phyloP scores from a whole-genome alignment of 2,329 filamentous ascomycete species.

The Ophiostoma sp. region DNA sequence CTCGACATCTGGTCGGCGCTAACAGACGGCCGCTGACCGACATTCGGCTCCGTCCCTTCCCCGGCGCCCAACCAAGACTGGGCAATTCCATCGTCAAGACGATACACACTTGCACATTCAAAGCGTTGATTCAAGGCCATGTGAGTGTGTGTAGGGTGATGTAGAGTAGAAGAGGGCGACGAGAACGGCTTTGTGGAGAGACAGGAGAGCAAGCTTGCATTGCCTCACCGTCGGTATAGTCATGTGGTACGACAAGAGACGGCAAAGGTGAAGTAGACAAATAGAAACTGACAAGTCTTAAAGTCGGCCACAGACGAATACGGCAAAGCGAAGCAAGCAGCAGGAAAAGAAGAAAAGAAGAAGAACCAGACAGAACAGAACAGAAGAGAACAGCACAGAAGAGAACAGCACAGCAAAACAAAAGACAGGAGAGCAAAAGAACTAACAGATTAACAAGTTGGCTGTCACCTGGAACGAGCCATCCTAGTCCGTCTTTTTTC shows the following conservation, averaged over 20 bases:
- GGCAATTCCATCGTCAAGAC: not conserved
- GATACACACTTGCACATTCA: not conserved
- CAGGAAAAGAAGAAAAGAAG: not conserved
- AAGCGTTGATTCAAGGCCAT: not conserved
- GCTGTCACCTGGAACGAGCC: not conserved
- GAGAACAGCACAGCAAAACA: not conserved
- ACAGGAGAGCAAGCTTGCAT: not conserved
- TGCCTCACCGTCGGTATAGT: slow-evolving; percentile 7
- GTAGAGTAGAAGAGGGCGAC: not conserved
- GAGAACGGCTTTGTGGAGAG: not conserved
- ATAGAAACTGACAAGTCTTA: slow-evolving; percentile 1
- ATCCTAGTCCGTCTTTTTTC: not conserved
- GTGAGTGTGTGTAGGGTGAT: slow-evolving; percentile 5
- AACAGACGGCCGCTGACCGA: not conserved
- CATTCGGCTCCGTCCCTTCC: not conserved
- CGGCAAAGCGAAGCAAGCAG: not conserved
- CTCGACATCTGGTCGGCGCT: not conserved
- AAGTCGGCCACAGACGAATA: slow-evolving; percentile 4
- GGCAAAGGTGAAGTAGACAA: slow-evolving; percentile 2
- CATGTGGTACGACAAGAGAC: slow-evolving; percentile 19
- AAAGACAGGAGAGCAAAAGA: not conserved
- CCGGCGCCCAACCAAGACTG: not conserved
- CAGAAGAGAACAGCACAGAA: not conserved
- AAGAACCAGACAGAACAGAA: not conserved
- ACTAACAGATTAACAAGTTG: not conserved